These are phyloP conservation scores for Fusarium sp. DNA, from an alignment of 2,329 filamentous ascomycete species.

Conservation along the genomic window DNA sequence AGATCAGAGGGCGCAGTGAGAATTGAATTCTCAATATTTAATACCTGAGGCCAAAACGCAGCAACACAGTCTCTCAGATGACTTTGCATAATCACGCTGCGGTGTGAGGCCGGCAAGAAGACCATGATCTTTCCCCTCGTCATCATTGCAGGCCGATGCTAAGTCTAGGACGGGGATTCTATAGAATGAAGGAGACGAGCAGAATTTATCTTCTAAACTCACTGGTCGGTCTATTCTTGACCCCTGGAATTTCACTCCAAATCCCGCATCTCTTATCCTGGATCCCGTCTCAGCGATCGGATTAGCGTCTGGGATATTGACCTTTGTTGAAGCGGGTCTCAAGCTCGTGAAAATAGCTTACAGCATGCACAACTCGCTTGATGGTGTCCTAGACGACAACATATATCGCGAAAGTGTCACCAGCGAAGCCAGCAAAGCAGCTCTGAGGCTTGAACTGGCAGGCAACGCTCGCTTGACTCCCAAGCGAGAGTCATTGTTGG, in stretches of 20 bases:
- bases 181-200: too few relatives aligned
- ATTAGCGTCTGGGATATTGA: background rate
- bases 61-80: background rate
- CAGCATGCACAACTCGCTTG: background rate
- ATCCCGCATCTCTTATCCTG: background rate
- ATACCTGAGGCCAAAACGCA: background rate
- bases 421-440: background rate
- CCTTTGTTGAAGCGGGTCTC: background rate
- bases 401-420: background rate
- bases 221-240: background rate
- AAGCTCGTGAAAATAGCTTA: background rate
- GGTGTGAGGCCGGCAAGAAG: background rate
- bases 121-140: background rate
- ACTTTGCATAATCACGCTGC: background rate
- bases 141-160: background rate
- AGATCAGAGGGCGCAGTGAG: background rate
- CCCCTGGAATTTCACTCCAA: fast-evolving
- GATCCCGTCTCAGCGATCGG: background rate
- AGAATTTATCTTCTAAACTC: too few relatives aligned
- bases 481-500: background rate
- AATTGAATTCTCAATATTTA: background rate
- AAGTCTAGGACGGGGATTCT: too few relatives aligned
- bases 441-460: background rate
- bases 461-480: background rate
- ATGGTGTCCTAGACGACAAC: background rate